phyloP scores from a whole-genome alignment of 345 rosid genomes.

The Draba incana region DNA sequence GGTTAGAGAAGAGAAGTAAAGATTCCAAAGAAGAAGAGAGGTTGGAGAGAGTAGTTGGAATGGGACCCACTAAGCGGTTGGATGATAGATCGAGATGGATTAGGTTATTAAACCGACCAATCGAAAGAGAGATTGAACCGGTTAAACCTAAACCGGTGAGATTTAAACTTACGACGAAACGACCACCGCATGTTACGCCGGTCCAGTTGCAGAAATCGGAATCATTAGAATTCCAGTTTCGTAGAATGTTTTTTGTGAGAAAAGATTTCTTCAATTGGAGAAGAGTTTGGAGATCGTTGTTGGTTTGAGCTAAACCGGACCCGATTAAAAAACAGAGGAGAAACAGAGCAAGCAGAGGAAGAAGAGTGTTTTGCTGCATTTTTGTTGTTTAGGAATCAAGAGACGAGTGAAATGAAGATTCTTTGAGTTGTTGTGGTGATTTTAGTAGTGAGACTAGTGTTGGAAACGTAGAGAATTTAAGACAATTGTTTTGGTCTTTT shows the following conservation, averaged over 20 bases:
- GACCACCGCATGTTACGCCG: slow-evolving; percentile 66
- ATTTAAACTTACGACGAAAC: slow-evolving; percentile 55
- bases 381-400: slow-evolving; percentile 8
- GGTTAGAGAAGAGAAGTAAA: slow-evolving; percentile 67
- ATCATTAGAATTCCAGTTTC: slow-evolving; percentile 54
- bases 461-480: slow-evolving; percentile 27
- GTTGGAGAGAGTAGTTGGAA: slow-evolving; percentile 66
- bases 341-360: slow-evolving; percentile 19
- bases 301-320: slow-evolving; percentile 1
- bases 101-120: slow-evolving; percentile 57
- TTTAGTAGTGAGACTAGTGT: slow-evolving; percentile 14
- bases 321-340: slow-evolving; percentile 17
- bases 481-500: slow-evolving; percentile 29
- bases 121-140: slow-evolving; percentile 56
- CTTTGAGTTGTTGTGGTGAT: slow-evolving; percentile 1
- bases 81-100: slow-evolving; percentile 67
- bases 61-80: slow-evolving; percentile 59
- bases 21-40: slow-evolving; percentile 63
- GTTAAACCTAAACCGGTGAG: slow-evolving; percentile 65
- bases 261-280: slow-evolving; percentile 24
- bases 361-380: slow-evolving; percentile 25
- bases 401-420: slow-evolving; percentile 11
- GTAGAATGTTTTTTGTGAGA: slow-evolving; percentile 42
- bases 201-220: slow-evolving; percentile 63
- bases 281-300: slow-evolving; percentile 34